These are phyloP conservation scores for Suillus clintonianus DNA, from an alignment of 768 basidiomycete genomes.

Conservation along the genomic window DNA sequence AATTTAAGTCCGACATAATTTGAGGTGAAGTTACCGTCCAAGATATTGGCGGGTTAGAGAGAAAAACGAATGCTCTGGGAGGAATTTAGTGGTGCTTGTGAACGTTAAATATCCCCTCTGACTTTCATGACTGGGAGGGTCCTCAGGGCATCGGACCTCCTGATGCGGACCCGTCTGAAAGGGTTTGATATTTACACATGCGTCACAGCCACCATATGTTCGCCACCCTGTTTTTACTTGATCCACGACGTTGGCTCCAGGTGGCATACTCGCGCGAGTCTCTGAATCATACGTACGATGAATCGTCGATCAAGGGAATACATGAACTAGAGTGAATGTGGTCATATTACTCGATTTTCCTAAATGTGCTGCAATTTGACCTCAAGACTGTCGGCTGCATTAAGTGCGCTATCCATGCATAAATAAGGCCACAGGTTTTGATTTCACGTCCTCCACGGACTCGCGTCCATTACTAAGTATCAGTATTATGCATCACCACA, in stretches of 20 bases:
- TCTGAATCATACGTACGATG: neutral
- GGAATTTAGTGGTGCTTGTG: neutral
- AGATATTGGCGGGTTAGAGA: neutral
- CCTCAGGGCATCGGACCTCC: neutral
- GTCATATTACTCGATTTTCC: neutral
- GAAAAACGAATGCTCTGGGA: neutral
- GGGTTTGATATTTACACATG: neutral
- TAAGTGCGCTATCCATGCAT: neutral
- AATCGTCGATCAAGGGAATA: too few species aligned
- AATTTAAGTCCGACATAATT: constrained; percentile 34
- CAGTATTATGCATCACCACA: neutral
- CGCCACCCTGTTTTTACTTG: neutral
- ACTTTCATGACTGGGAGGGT: neutral
- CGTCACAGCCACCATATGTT: neutral
- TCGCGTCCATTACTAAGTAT: neutral
- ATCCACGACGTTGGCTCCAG: too few species aligned
- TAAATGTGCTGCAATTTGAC: neutral
- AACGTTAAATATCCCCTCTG: constrained; percentile 6
- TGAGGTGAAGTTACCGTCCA: neutral
- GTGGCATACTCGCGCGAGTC: neutral
- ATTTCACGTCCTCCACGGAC: neutral
- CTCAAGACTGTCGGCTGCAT: neutral
- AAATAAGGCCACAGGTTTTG: neutral
- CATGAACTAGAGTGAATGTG: too few species aligned
- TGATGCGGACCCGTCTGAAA: too few species aligned